These are phyloP conservation scores for Lentinus polychrous DNA, from an alignment of 1,284 basidiomycete genomes.

Conservation along the genomic window DNA sequence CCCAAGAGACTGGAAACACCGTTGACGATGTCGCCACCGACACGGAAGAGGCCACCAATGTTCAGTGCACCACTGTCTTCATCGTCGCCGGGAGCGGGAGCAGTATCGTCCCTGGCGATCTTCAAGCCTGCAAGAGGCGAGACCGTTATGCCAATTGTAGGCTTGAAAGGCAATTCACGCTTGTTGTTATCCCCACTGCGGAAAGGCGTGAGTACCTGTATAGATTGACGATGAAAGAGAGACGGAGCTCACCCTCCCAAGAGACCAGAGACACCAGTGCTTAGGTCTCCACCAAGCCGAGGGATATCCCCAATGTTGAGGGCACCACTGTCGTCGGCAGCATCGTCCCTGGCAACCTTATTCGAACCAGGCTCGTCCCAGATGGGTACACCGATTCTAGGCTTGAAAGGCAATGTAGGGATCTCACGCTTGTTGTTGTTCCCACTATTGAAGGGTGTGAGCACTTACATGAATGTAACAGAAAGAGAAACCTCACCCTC, in stretches of 20 bases:
- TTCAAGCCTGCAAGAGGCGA: background rate
- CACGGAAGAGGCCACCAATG: conserved; percentile 3
- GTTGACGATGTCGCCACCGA: conserved; percentile 8
- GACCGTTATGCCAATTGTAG: background rate
- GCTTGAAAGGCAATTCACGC: conserved; percentile 1
- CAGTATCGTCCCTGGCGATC: background rate
- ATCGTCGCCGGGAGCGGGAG: background rate
- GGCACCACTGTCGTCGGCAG: conserved; percentile 4
- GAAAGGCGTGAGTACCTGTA: background rate
- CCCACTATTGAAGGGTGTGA: background rate
- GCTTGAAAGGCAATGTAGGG: no score
- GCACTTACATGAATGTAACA: background rate
- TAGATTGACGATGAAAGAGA: background rate
- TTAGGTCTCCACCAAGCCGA: conserved; percentile 7
- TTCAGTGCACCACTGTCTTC: conserved; percentile 7
- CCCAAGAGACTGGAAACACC: conserved; percentile 2
- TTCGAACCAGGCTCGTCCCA: background rate
- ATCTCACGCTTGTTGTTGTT: background rate
- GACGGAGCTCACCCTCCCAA: conserved; percentile 1
- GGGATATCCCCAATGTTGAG: conserved; percentile 2
- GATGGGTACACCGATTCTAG: no score
- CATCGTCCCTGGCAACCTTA: background rate
- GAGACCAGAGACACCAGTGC: conserved; percentile 1
- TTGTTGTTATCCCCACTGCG: background rate
- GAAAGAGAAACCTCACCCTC: background rate